A percentile compares a stretch with the other conserved stretches of the same genome.
phyloP scores from a whole-genome alignment of 257 asterid genomes.

The Pogostemon cablin region DNA sequence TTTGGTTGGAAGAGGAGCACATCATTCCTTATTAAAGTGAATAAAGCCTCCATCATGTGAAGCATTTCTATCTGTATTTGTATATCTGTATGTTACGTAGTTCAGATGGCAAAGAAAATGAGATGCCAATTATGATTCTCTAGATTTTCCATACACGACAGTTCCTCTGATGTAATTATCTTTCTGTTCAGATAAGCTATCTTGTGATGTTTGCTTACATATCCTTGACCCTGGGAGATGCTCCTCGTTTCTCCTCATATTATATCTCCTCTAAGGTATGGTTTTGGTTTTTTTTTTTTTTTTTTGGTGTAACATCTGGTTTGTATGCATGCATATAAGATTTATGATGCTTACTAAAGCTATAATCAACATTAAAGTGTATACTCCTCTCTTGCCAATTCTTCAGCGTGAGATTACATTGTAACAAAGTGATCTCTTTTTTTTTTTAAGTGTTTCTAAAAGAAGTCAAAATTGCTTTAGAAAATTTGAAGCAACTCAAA shows the following conservation, averaged over 20 bases:
- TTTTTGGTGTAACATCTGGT: neutral
- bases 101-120: neutral
- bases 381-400: constrained; percentile 1
- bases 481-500: neutral
- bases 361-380: neutral
- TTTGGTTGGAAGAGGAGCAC: constrained; percentile 6
- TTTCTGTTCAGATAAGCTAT: constrained; percentile 86
- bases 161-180: constrained; percentile 12
- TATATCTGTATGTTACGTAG: neutral
- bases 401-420: neutral
- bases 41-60: constrained; percentile 11
- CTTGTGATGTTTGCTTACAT: constrained; percentile 99
- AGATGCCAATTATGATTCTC: constrained; percentile 9
- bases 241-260: constrained; percentile 74
- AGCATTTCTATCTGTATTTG: neutral
- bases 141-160: neutral
- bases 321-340: constrained; percentile 5
- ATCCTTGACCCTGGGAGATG: constrained; percentile 94
- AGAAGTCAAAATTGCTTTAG: neutral
- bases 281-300: neutral
- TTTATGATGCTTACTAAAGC: constrained; percentile 6
- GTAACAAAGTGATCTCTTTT: neutral
- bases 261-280: constrained; percentile 95
- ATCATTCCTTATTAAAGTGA: constrained; percentile 8
- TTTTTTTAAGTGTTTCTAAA: neutral